Evolutionary conservation across 768 basidiomycete genomes (phyloP).

Genomic region (Naganishia kalamii): DNA sequence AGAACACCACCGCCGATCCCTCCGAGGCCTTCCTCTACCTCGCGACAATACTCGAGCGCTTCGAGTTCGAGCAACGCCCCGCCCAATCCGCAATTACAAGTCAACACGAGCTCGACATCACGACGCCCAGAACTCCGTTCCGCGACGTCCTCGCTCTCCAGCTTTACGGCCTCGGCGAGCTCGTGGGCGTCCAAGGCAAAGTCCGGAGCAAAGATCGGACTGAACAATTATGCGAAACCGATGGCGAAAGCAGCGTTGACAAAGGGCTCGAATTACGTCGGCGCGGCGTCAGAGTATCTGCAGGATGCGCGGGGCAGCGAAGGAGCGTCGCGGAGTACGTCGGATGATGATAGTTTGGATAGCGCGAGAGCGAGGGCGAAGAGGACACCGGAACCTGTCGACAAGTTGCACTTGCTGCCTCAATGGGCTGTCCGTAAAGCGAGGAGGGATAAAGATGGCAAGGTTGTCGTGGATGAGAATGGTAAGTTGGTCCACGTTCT

Average conservation of each 20-base stretch:
- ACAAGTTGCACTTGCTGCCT: constrained; percentile 19
- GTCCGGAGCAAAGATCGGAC: not conserved
- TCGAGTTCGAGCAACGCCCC: not conserved
- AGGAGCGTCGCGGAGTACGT: constrained; percentile 15
- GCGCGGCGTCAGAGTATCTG: not conserved
- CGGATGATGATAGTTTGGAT: constrained; percentile 1
- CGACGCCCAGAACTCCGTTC: not conserved
- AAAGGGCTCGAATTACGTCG: constrained; percentile 2
- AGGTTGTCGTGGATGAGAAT: not conserved
- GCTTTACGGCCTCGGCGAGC: constrained; percentile 1
- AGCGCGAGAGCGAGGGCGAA: not conserved
- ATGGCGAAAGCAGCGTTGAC: constrained; percentile 13
- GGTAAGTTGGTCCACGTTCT: not conserved
- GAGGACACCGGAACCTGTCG: constrained; percentile 15
- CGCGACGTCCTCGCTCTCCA: not conserved
- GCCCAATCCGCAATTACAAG: not conserved
- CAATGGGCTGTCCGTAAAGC: constrained; percentile 20
- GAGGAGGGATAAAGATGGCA: not conserved
- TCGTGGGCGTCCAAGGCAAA: constrained; percentile 18
- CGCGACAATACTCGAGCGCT: not conserved
- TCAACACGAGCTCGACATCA: not conserved
- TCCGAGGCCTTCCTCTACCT: not conserved
- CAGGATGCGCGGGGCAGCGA: not conserved
- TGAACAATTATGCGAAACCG: constrained; percentile 14
- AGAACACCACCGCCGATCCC: constrained; percentile 6